Conservation (phyloP, 768 basidiomycete species). For the Roridomyces roridus region DNA sequence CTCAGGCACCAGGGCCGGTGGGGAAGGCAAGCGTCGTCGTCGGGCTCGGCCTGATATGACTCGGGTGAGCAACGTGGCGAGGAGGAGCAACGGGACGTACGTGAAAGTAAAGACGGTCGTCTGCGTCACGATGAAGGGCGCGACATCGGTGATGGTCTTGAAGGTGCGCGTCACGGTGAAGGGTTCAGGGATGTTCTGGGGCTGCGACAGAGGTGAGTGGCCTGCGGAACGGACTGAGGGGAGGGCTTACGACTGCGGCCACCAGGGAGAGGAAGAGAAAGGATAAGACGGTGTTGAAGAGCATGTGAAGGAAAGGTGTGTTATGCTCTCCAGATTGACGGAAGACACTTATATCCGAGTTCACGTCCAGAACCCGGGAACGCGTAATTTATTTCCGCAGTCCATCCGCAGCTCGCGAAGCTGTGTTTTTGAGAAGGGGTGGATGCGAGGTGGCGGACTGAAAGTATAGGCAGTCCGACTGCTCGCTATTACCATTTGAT, state of each 20-base stretch:
- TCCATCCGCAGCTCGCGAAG: too few relatives aligned
- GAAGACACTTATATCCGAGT: too few relatives aligned
- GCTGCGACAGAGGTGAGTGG: background rate
- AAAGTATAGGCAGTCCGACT: too few relatives aligned
- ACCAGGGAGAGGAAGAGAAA: background rate
- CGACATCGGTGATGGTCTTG: constrained; percentile 3
- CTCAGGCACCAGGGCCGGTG: background rate
- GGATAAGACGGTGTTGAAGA: constrained; percentile 8
- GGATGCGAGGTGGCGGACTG: too few relatives aligned
- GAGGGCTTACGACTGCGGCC: background rate
- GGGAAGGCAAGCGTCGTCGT: constrained; percentile 2
- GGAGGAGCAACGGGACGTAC: background rate
- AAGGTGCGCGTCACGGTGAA: constrained; percentile 6
- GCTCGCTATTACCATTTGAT: background rate
- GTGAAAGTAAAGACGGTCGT: constrained; percentile 12
- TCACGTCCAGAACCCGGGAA: too few relatives aligned
- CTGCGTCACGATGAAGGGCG: constrained; percentile 8
- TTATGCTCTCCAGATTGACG: background rate
- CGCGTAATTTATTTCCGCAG: too few relatives aligned
- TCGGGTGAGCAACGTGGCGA: too few relatives aligned
- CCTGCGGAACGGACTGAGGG: background rate
- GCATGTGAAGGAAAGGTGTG: background rate
- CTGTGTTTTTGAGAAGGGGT: too few relatives aligned
- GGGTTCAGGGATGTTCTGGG: constrained; percentile 2
- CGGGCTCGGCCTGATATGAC: constrained; percentile 10